Evolutionary conservation across 23 red algal genomes (phyloP), one percentile per base, ranked within the genome.

Genomic region (Chondrus crispus): DNA sequence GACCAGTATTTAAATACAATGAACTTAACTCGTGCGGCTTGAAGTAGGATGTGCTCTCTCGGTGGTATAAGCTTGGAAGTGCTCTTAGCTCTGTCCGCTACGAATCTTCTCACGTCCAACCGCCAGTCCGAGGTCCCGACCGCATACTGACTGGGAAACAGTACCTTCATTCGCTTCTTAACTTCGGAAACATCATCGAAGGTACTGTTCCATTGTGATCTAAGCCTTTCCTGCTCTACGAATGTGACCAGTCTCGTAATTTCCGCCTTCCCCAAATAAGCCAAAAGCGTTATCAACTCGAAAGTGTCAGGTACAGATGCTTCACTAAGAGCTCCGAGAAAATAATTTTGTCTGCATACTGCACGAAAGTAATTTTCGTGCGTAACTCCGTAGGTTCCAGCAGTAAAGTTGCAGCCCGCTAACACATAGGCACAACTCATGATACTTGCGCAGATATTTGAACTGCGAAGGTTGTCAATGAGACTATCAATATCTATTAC

Each of bases 1-100:
- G 20, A 47, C 42, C 75, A 80, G 45, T 80, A 80, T 35, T 3
- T 80, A 28, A 80, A 80, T 14, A 80, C 75, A 10, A 80, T 28
- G 47, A 80, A 80, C 18, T 47, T 42, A 5, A 29, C 26, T 50
- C 75, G 18, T 46, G 19, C 20, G 33, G 75, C 75, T 28, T 80
- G 75, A 19, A 47, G 75, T 28, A 50, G 45, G 20, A 53, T 47
- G 44, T 80, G 47, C 47, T 80, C 42, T 20, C 24, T 80, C 48
- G 42, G 75, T 8, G 75, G 42, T 28, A 52, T 33, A 29, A 81
- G 75, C 48, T 81, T 47, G 4, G 75, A 3, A 10, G 33, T 22
- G 6, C 43, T 12, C 48, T 4, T 81, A 6, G 75, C 3, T 28
- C 6, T 3, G 42, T 81, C 75, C 3, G 39, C 39, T 12, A 81